Evolutionary conservation across 441 rosid species (phyloP).

Genomic region (Kokia cookei): DNA sequence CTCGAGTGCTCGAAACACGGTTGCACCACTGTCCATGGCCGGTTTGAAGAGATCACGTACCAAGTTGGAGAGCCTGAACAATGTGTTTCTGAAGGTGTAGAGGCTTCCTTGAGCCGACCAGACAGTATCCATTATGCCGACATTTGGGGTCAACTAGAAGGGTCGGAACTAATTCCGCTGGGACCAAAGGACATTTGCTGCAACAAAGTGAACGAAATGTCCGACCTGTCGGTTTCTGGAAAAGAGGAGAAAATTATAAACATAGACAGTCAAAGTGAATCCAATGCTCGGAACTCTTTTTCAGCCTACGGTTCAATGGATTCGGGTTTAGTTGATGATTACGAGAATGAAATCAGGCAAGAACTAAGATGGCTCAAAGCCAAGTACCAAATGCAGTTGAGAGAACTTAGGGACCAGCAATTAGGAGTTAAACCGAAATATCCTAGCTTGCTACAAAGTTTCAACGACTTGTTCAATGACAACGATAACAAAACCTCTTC

Average conservation of each 20-base stretch:
- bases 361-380: conserved; percentile 90
- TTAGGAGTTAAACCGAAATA: conserved; percentile 22
- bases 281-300: conserved; percentile 17
- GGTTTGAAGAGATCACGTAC: conserved; percentile 81
- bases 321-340: conserved; percentile 24
- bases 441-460: conserved; percentile 1
- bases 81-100: conserved; percentile 23
- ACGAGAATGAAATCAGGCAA: conserved; percentile 61
- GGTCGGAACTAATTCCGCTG: conserved; percentile 26
- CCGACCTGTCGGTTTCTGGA: conserved; percentile 7
- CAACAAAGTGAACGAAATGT: conserved; percentile 22
- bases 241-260: conserved; percentile 26
- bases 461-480: conserved; percentile 4
- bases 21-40: conserved; percentile 59
- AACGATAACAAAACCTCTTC: conserved; percentile 5
- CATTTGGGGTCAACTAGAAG: conserved; percentile 61
- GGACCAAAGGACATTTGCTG: conserved; percentile 31
- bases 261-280: conserved; percentile 21
- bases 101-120: conserved; percentile 19
- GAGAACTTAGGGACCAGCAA: conserved; percentile 47
- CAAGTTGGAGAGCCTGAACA: conserved; percentile 55
- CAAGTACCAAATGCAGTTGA: conserved; percentile 55
- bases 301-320: conserved; percentile 20
- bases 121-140: conserved; percentile 37
- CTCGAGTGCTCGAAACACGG: conserved; percentile 41